Percentiles rank a stretch among this genome's conserved stretches.
Evolutionary conservation across 2,329 filamentous ascomycete genomes (phyloP).

Genomic region (Fusarium keratoplasticum): DNA sequence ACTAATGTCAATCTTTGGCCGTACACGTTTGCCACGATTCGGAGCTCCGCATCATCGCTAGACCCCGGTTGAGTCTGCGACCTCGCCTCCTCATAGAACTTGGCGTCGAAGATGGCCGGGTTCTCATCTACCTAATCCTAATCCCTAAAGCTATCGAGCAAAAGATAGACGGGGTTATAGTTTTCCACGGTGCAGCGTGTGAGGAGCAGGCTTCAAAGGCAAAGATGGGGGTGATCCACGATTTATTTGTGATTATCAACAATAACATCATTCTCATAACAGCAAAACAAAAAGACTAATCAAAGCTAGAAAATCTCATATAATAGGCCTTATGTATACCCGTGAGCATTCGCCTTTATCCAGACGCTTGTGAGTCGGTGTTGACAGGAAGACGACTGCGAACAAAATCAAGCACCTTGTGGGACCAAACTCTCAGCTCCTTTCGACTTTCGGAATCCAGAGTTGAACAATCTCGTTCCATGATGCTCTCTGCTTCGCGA

Average conservation of each 20-base stretch:
- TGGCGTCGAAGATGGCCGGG: too few species aligned
- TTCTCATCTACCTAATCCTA: too few species aligned
- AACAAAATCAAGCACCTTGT: neutral
- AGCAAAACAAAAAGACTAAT: neutral
- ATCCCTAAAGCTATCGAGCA: too few species aligned
- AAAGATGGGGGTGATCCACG: neutral
- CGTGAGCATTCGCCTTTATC: neutral
- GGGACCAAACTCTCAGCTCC: neutral
- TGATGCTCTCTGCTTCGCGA: neutral
- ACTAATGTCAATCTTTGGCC: too few species aligned
- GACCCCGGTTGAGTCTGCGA: too few species aligned
- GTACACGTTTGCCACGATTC: too few species aligned
- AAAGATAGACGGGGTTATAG: too few species aligned
- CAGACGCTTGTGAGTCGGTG: neutral
- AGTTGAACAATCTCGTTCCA: neutral
- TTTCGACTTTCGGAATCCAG: neutral
- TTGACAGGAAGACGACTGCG: accelerated
- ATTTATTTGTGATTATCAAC: neutral
- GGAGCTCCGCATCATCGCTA: too few species aligned
- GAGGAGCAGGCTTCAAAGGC: too few species aligned
- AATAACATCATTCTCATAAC: neutral
- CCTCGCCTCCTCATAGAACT: too few species aligned
- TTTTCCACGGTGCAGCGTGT: too few species aligned
- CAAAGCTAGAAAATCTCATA: neutral
- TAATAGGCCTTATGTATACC: neutral